Conservation (phyloP, 139 green algal genomes). For the Raphidocelis subcapitata region DNA sequence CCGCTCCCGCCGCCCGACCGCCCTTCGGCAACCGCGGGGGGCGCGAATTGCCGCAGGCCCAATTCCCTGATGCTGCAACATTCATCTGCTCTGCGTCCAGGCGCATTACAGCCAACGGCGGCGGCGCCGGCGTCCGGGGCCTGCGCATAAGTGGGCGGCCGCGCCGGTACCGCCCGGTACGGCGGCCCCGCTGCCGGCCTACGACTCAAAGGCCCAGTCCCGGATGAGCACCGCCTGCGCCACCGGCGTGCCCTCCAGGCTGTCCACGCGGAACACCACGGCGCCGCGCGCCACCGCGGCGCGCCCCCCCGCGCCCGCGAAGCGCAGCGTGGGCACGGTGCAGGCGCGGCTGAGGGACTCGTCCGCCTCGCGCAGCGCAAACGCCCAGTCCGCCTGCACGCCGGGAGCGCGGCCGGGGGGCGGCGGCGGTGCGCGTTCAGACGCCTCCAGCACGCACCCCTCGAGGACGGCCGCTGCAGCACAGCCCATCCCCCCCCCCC, state of each 20-base stretch:
- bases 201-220: slow-evolving; percentile 17
- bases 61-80: no score
- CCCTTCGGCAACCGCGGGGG: no score
- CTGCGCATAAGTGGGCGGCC: no score
- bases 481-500: neutral
- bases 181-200: no score
- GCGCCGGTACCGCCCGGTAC: no score
- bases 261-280: slow-evolving; percentile 46
- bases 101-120: no score
- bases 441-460: neutral
- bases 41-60: no score
- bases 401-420: neutral
- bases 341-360: neutral
- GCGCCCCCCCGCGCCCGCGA: slow-evolving; percentile 1
- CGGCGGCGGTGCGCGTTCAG: neutral
- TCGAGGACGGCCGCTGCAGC: no score
- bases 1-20: no score
- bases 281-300: slow-evolving; percentile 25
- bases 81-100: no score
- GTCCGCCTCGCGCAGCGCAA: slow-evolving; percentile 18
- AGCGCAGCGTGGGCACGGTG: slow-evolving; percentile 21
- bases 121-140: no score
- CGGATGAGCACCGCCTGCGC: slow-evolving; percentile 33
- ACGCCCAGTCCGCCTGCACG: slow-evolving; percentile 27
- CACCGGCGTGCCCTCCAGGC: slow-evolving; percentile 41